Conservation (phyloP, 179 eudicot genomes). For the Carnegiea gigantea region DNA sequence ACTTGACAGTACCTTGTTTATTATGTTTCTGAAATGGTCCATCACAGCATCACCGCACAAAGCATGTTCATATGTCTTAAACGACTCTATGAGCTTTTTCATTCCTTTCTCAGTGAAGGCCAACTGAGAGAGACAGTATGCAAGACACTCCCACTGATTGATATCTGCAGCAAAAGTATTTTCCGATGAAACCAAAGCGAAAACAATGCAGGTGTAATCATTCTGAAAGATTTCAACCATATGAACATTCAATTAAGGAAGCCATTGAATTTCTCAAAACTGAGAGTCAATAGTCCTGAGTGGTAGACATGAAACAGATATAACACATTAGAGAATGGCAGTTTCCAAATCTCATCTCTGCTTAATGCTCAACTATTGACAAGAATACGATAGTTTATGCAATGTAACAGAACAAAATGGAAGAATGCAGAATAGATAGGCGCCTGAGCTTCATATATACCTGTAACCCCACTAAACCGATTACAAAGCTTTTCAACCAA, state of each 20-base stretch:
- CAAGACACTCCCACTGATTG: conserved; percentile 80
- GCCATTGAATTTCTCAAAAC: conserved; percentile 4
- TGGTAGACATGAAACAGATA: conserved; percentile 4
- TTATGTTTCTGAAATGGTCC: conserved; percentile 81
- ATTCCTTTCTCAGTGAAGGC: conserved; percentile 93
- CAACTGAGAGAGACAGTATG: conserved; percentile 97
- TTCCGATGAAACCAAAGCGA: not conserved
- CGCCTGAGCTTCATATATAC: conserved; percentile 32
- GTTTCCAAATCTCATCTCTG: not conserved
- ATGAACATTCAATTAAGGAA: not conserved
- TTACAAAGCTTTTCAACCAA: conserved; percentile 95
- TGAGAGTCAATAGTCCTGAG: not conserved
- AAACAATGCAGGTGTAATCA: not conserved
- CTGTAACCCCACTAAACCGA: conserved; percentile 86
- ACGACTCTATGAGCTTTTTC: conserved; percentile 84
- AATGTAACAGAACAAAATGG: not conserved
- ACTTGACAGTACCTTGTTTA: conserved; percentile 62
- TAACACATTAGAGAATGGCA: not conserved
- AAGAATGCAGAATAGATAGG: conserved; percentile 6
- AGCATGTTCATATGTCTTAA: conserved; percentile 84
- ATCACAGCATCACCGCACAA: conserved; percentile 71
- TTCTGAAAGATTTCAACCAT: not conserved
- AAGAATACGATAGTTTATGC: not conserved
- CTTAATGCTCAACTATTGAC: not conserved
- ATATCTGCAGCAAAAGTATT: conserved; percentile 48